These are phyloP conservation scores for Vararia minispora DNA, from an alignment of 768 basidiomycete species.

Conservation along the genomic window DNA sequence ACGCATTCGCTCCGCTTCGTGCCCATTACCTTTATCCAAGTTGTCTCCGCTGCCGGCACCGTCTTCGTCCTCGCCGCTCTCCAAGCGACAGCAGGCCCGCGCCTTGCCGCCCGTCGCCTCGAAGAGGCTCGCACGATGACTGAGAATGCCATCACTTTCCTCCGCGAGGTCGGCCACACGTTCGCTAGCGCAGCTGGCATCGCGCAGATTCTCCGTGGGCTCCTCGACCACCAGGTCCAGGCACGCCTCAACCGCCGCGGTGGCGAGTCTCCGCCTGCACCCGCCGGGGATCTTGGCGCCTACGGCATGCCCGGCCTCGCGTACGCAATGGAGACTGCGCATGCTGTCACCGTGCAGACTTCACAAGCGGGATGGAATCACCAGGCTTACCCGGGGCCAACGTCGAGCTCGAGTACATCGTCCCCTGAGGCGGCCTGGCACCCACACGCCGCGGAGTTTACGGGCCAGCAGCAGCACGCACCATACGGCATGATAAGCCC, in stretches of 20 bases:
- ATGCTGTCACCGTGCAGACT: no score
- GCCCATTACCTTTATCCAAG: slow-evolving; percentile 15
- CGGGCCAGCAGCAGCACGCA: no score
- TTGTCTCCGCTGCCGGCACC: slow-evolving; percentile 13
- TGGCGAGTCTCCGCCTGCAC: no score
- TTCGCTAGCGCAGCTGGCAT: slow-evolving; percentile 10
- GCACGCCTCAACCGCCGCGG: slow-evolving; percentile 11
- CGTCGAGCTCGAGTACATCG: no score
- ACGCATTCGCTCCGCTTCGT: slow-evolving; percentile 11
- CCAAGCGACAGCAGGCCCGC: slow-evolving; percentile 12
- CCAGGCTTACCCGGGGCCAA: no score
- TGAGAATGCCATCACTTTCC: slow-evolving; percentile 5
- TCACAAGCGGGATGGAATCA: no score
- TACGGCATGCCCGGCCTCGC: no score
- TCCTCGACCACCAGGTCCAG: slow-evolving; percentile 9
- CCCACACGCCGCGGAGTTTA: no score
- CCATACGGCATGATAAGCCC: no score
- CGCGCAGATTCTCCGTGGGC: slow-evolving; percentile 11
- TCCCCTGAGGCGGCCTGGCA: no score
- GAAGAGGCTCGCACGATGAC: slow-evolving; percentile 6
- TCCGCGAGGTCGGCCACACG: slow-evolving; percentile 11
- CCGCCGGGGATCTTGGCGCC: no score
- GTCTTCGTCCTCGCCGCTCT: slow-evolving; percentile 15
- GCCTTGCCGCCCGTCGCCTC: slow-evolving; percentile 7
- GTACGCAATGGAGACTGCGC: no score